A percentile compares a stretch with the other conserved stretches of the same genome.
phyloP scores from a whole-genome alignment of 331 rosid species.

The Quercus phellos region DNA sequence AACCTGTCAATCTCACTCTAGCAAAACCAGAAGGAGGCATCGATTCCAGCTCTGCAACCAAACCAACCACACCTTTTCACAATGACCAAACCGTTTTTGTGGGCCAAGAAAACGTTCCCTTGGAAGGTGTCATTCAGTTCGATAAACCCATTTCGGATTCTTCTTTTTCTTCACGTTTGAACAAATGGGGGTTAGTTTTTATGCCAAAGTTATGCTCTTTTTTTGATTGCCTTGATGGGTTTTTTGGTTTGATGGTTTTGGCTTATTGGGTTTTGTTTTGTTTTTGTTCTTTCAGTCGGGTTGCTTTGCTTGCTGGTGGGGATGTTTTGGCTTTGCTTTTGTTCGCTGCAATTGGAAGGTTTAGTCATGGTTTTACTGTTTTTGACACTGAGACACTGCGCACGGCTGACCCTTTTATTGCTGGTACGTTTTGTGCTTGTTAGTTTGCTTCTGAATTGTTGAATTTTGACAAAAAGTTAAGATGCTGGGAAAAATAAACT shows the following conservation, averaged over 20 bases:
- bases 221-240: background rate
- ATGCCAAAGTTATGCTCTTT: background rate
- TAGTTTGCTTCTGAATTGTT: background rate
- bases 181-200: slow-evolving; percentile 71
- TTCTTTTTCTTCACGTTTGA: slow-evolving; percentile 45
- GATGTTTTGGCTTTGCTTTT: slow-evolving; percentile 82
- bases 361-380: slow-evolving; percentile 71
- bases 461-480: too few relatives aligned
- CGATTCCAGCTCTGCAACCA: slow-evolving; percentile 41
- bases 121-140: slow-evolving; percentile 94
- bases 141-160: slow-evolving; percentile 47
- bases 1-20: slow-evolving; percentile 39
- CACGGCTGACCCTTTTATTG: slow-evolving; percentile 89
- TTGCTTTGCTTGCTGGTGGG: slow-evolving; percentile 77
- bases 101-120: slow-evolving; percentile 55
- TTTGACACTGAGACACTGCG: slow-evolving; percentile 66
- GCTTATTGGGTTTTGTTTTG: slow-evolving; percentile 4
- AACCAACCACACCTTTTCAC: slow-evolving; percentile 25
- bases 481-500: background rate
- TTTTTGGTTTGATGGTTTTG: slow-evolving; percentile 2
- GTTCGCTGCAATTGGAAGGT: slow-evolving; percentile 87
- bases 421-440: slow-evolving; percentile 43
- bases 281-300: slow-evolving; percentile 44
- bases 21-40: slow-evolving; percentile 50
- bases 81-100: slow-evolving; percentile 60